Evolutionary conservation across 1,139 yeast species (phyloP).

Genomic region (Kodamaea fungicola): DNA sequence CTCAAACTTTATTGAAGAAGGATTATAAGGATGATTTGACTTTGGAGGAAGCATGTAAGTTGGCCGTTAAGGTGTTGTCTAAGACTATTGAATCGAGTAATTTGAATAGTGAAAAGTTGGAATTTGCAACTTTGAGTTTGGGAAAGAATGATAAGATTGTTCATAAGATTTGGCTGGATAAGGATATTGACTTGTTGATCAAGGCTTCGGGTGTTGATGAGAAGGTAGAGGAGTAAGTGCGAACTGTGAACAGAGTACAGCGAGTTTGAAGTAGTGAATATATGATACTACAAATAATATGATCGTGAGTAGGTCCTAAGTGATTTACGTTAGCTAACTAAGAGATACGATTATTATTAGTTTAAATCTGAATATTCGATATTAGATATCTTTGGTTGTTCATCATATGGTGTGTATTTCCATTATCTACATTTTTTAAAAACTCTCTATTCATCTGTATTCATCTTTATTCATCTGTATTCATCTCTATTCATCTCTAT

Average conservation of each 20-base stretch:
- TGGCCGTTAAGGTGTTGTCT: constrained; percentile 87
- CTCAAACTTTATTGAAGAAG: constrained; percentile 92
- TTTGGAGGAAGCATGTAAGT: constrained; percentile 76
- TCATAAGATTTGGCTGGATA: constrained; percentile 76
- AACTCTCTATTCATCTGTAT: too few species aligned
- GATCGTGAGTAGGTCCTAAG: too few species aligned
- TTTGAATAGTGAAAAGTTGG: constrained; percentile 82
- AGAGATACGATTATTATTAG: too few species aligned
- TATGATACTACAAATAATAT: too few species aligned
- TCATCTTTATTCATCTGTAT: too few species aligned
- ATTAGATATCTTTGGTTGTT: too few species aligned
- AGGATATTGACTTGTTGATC: constrained; percentile 71
- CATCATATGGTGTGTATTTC: too few species aligned
- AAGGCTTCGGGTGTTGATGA: constrained; percentile 67
- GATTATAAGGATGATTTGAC: constrained; percentile 84
- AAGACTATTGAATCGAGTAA: constrained; percentile 93
- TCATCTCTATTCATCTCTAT: too few species aligned
- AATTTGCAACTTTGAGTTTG: constrained; percentile 72
- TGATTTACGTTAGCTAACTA: too few species aligned
- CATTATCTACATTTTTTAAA: too few species aligned
- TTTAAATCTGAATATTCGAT: too few species aligned
- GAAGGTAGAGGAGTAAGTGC: constrained; percentile 19
- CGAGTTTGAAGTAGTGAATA: too few species aligned
- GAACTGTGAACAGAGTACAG: background rate
- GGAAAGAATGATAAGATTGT: constrained; percentile 50